These are phyloP conservation scores for Choiromyces venosus DNA, from an alignment of 495 filamentous ascomycete genomes.

Conservation along the genomic window DNA sequence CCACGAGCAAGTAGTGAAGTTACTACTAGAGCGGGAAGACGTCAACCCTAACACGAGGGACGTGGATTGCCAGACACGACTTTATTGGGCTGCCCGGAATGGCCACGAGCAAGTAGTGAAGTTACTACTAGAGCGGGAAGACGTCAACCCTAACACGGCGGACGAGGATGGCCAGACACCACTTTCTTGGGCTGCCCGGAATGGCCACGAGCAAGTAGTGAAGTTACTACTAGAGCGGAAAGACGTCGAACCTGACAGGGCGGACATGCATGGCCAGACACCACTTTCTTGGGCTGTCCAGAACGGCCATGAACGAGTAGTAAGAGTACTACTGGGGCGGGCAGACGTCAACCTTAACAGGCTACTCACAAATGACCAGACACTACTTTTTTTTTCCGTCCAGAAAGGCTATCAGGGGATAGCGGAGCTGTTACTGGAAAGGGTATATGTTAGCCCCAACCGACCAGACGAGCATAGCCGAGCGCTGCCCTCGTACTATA, in stretches of 20 bases:
- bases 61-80: conserved; percentile 18
- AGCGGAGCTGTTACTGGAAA: no score
- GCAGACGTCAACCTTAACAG: no score
- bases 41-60: conserved; percentile 23
- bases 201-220: conserved; percentile 33
- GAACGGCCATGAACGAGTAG: no score
- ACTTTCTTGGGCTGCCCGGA: conserved; percentile 17
- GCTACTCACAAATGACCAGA: no score
- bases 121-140: conserved; percentile 16
- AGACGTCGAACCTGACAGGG: conserved; percentile 15
- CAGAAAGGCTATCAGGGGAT: no score
- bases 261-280: conserved; percentile 17
- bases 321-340: no score
- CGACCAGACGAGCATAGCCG: no score
- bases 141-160: conserved; percentile 17
- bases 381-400: no score
- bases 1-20: conserved; percentile 20
- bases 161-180: conserved; percentile 20
- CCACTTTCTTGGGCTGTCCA: no score
- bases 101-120: conserved; percentile 32
- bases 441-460: no score
- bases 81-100: conserved; percentile 22
- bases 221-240: conserved; percentile 17
- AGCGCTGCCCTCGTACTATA: no score
- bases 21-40: not conserved